Conservation (phyloP, 768 basidiomycete species). For the Boletellus sp. region DNA sequence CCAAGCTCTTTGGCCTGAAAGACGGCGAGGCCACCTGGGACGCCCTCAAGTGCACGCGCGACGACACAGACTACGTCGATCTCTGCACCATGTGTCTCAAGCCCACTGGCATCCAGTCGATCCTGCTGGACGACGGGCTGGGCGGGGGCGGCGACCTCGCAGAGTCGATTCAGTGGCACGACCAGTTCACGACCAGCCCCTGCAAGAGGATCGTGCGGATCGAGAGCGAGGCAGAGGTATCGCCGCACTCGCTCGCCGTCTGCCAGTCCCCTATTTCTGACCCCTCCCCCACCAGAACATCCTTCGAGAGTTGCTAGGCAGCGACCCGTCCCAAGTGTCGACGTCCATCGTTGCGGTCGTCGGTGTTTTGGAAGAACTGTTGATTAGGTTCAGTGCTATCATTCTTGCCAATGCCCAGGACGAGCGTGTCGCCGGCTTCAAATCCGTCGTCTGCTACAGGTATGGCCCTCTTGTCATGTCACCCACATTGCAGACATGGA, state of each 20-base stretch:
- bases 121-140: conserved; percentile 74
- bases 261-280: conserved; percentile 1
- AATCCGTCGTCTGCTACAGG: conserved; percentile 72
- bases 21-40: conserved; percentile 48
- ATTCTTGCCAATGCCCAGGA: conserved; percentile 41
- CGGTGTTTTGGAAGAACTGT: conserved; percentile 28
- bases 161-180: conserved; percentile 59
- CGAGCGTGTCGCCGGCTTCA: conserved; percentile 59
- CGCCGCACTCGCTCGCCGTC: not conserved
- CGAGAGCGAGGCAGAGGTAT: conserved; percentile 70
- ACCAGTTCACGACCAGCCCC: conserved; percentile 48
- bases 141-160: conserved; percentile 44
- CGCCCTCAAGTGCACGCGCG: conserved; percentile 48
- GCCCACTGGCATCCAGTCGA: conserved; percentile 56
- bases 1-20: conserved; percentile 44
- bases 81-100: conserved; percentile 56
- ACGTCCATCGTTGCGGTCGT: conserved; percentile 12
- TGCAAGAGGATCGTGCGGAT: conserved; percentile 65
- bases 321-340: conserved; percentile 4
- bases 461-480: not conserved
- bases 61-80: conserved; percentile 45
- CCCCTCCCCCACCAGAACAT: conserved; percentile 6
- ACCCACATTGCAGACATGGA: not conserved
- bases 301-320: conserved; percentile 22
- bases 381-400: conserved; percentile 30